phyloP scores from a whole-genome alignment of 805 yeast species.

The Lipomyces japonicus region DNA sequence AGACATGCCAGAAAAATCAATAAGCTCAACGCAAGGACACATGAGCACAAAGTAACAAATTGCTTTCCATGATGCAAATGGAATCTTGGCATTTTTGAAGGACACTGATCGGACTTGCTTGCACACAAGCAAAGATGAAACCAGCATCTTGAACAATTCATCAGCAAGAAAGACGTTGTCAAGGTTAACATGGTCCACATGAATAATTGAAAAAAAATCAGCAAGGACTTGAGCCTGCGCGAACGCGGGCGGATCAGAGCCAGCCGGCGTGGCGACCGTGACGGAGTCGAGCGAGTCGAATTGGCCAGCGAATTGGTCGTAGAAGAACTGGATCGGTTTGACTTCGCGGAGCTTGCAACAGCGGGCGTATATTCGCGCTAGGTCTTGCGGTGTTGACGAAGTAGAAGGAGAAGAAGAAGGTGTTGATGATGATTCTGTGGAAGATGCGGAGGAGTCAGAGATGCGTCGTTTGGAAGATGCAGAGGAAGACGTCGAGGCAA shows the following conservation, averaged over 20 bases:
- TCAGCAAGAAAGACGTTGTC: slow-evolving; percentile 9
- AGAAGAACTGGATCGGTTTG: slow-evolving; percentile 10
- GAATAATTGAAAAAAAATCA: slow-evolving; percentile 21
- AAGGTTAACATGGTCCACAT: slow-evolving; percentile 9
- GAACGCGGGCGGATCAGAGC: slow-evolving; percentile 2
- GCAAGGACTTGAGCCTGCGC: slow-evolving; percentile 22
- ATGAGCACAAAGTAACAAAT: slow-evolving; percentile 24
- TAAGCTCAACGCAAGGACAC: slow-evolving; percentile 6
- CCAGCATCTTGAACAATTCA: slow-evolving; percentile 10
- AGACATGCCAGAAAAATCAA: slow-evolving; percentile 13
- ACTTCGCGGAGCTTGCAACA: slow-evolving; percentile 28
- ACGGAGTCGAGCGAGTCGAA: slow-evolving; percentile 9
- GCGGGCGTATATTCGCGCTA: slow-evolving; percentile 17
- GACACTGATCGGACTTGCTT: slow-evolving; percentile 5
- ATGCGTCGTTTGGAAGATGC: neutral
- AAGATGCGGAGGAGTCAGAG: neutral
- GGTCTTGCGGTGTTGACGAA: slow-evolving; percentile 2
- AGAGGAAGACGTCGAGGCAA: neutral
- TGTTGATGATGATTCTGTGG: neutral
- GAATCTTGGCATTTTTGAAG: slow-evolving; percentile 3
- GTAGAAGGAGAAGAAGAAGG: neutral
- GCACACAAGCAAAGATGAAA: slow-evolving; percentile 9
- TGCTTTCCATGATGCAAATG: slow-evolving; percentile 14
- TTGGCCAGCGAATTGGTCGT: slow-evolving; percentile 14
- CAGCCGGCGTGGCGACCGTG: neutral